Base-by-base conservation (phyloP, 202 grass and related monocot genomes). In the Musa balbisiana region DNA sequence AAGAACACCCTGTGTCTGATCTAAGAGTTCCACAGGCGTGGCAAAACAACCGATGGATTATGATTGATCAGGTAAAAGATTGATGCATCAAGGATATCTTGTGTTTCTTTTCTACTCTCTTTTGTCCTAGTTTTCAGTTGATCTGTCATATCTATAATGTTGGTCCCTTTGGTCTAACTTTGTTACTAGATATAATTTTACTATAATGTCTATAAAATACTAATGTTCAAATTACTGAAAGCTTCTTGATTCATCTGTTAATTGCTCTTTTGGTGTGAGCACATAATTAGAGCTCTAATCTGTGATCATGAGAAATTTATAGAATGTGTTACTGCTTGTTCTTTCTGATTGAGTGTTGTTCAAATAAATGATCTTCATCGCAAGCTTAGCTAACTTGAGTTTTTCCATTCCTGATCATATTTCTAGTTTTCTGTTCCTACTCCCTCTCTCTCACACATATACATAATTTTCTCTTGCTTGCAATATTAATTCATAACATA, bases 41-140 rank as follows among this genome's bases (percentile, higher is more conserved):
- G 66, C 72, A 81, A 22, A 60, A 70, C 74, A 83, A 87, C 29
- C 76, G 51, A 16, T 80, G 74, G 21, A 67, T 50, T 75, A 69
- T 64, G 72, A 54, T 60, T 73, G 75, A 80, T 2, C 85, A 79
- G 90, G 90, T 92, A 82, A 23, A 49, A 23, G 2, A 17, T 22
- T 76, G 52, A 51, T 71, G 50, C 17, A 27, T 62, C 20, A 9
- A 62, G 15, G 20, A 16, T 51, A 8, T 43, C 0, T 51, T 33
- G 20, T 78, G 72, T 16, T 20, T 62, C 16, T 49, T 22, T 53
- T 19, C n/a, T 10, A 64, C 69, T 20, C 10, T 20, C 14, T 8
- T 6, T 62, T 20, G 9, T 15, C 10, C 55, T 59, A 59, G 4
- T 43, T 21, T 62, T 20, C 20, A 62, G 16, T 62, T 62, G 58